Conservation (phyloP, 2,329 filamentous ascomycete genomes). For the Pezicula rhizophila region DNA sequence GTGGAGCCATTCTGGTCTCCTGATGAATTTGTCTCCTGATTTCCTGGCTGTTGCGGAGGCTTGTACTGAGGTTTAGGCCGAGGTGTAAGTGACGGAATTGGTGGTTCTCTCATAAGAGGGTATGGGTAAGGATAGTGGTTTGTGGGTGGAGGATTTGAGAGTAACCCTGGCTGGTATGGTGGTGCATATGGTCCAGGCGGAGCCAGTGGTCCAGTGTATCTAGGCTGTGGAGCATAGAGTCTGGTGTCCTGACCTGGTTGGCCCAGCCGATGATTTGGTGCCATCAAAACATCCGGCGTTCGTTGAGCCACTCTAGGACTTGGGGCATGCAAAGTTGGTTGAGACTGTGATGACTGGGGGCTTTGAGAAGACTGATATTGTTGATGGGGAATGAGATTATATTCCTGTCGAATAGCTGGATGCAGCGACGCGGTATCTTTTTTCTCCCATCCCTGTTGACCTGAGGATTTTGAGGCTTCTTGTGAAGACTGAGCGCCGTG, state of each 20-base stretch:
- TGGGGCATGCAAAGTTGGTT: background rate
- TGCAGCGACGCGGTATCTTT: conserved; percentile 25
- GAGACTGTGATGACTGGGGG: background rate
- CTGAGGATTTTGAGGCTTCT: conserved; percentile 2
- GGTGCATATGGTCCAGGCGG: background rate
- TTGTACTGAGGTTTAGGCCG: conserved; percentile 2
- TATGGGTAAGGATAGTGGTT: conserved; percentile 1
- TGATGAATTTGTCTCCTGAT: background rate
- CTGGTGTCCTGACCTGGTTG: too few relatives aligned
- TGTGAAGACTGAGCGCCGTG: conserved; percentile 5
- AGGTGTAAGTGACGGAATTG: background rate
- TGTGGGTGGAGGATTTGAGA: background rate
- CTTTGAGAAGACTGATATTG: conserved; percentile 9
- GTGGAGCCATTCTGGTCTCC: too few relatives aligned
- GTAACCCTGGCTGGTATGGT: background rate
- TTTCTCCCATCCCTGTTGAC: conserved; percentile 18
- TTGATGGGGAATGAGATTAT: conserved; percentile 19
- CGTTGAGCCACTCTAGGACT: background rate
- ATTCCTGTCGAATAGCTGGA: conserved; percentile 32
- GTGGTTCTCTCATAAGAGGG: background rate
- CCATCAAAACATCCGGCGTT: too few relatives aligned
- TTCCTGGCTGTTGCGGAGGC: background rate
- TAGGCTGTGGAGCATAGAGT: background rate
- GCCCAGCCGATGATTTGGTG: too few relatives aligned
- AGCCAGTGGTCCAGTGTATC: background rate